Conservation (phyloP, 2,329 filamentous ascomycete genomes). For the Aschersonia sp. region DNA sequence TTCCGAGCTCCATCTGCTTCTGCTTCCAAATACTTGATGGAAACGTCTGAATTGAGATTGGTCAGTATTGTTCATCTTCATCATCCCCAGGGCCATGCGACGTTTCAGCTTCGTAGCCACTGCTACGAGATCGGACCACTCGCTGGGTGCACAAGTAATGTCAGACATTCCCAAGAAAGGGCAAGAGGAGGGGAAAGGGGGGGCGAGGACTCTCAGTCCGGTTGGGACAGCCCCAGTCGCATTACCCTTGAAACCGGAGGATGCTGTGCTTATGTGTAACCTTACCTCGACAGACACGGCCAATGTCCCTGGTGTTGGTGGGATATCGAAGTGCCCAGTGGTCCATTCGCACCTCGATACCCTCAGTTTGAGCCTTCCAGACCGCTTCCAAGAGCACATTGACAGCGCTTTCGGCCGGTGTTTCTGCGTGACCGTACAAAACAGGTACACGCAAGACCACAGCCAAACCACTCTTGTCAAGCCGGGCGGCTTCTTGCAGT, state of each 20-base stretch:
- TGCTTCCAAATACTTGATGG: conserved; percentile 48
- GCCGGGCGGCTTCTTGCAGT: conserved; percentile 40
- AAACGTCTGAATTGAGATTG: conserved; percentile 40
- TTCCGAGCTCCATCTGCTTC: conserved; percentile 28
- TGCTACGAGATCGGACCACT: no score
- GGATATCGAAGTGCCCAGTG: conserved; percentile 77
- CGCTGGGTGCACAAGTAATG: no score
- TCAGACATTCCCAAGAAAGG: background rate
- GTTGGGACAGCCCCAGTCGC: background rate
- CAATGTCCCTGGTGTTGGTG: conserved; percentile 81
- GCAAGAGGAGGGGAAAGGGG: background rate
- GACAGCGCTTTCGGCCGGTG: conserved; percentile 62
- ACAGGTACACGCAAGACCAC: conserved; percentile 71
- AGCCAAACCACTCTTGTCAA: conserved; percentile 36
- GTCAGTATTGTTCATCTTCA: background rate
- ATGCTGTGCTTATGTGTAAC: conserved; percentile 10
- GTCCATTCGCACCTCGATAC: conserved; percentile 59
- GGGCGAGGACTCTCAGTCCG: no score
- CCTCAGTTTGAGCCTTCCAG: conserved; percentile 55
- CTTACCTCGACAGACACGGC: conserved; percentile 55
- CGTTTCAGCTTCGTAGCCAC: background rate
- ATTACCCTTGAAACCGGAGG: background rate
- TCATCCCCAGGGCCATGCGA: no score
- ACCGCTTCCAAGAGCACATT: conserved; percentile 68
- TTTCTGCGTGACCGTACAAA: conserved; percentile 65